Evolutionary conservation across 1,284 basidiomycete species (phyloP).

Genomic region (Cutaneotrichosporon sp.): DNA sequence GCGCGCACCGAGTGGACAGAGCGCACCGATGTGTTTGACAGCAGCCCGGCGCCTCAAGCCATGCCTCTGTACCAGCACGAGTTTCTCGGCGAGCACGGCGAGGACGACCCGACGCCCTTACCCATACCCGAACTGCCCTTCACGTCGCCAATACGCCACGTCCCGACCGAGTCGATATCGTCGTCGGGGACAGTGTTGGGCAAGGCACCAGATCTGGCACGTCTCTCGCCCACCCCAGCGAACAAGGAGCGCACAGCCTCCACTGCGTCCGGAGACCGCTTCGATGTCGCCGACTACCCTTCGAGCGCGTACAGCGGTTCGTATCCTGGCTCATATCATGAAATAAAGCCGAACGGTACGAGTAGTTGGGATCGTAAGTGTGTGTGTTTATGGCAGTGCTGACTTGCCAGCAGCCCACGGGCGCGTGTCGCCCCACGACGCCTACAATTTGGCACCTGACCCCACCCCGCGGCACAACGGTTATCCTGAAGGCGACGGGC

Average conservation of each 20-base stretch:
- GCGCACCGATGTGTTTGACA: slow-evolving; percentile 17
- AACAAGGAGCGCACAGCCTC: background rate
- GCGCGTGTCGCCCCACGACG: background rate
- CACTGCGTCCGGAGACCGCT: background rate
- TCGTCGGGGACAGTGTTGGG: slow-evolving; percentile 16
- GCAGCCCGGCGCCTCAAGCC: slow-evolving; percentile 5
- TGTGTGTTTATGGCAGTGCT: too few relatives aligned
- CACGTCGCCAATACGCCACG: slow-evolving; percentile 24
- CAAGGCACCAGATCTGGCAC: background rate
- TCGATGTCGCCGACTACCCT: background rate
- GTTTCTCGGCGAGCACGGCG: background rate
- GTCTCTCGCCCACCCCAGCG: background rate
- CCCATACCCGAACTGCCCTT: slow-evolving; percentile 10
- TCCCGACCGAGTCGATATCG: slow-evolving; percentile 28
- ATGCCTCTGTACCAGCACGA: slow-evolving; percentile 8
- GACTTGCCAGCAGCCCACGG: too few relatives aligned
- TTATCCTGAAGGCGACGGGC: background rate
- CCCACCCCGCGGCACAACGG: background rate
- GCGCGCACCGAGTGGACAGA: slow-evolving; percentile 30
- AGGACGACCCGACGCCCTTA: slow-evolving; percentile 3
- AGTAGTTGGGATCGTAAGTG: too few relatives aligned
- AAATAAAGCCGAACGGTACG: too few relatives aligned
- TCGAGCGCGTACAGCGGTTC: background rate
- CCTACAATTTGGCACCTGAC: background rate
- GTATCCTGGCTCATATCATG: too few relatives aligned